Percentiles rank a stretch among this genome's conserved stretches.
Evolutionary conservation across 257 asterid species (phyloP).

Genomic region (Fraxinus pennsylvanica): DNA sequence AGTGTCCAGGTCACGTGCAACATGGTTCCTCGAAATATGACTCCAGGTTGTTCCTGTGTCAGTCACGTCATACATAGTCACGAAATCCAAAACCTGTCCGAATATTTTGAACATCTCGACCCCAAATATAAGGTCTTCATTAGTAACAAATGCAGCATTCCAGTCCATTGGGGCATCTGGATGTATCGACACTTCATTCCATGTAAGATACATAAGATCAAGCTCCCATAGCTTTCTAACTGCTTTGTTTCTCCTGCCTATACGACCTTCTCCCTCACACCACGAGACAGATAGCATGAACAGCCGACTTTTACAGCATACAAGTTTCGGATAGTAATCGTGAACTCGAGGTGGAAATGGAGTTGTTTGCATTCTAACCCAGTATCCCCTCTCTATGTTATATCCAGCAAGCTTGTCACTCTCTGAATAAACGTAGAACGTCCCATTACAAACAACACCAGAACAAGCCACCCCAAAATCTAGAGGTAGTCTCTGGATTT

Average conservation of each 20-base stretch:
- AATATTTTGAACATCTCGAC: slow-evolving; percentile 95
- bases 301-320: slow-evolving; percentile 60
- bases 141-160: slow-evolving; percentile 88
- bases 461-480: slow-evolving; percentile 86
- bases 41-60: slow-evolving; percentile 51
- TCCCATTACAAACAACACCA: slow-evolving; percentile 66
- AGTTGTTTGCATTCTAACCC: slow-evolving; percentile 67
- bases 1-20: slow-evolving; percentile 75
- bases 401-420: slow-evolving; percentile 68
- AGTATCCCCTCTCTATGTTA: slow-evolving; percentile 77
- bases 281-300: slow-evolving; percentile 87
- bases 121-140: slow-evolving; percentile 61
- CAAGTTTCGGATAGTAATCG: slow-evolving; percentile 79
- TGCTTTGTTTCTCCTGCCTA: slow-evolving; percentile 94
- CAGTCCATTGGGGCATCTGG: slow-evolving; percentile 99
- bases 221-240: slow-evolving; percentile 97
- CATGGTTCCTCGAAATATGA: slow-evolving; percentile 73
- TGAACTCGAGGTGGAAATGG: slow-evolving; percentile 79
- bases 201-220: slow-evolving; percentile 49
- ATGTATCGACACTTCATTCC: slow-evolving; percentile 70
- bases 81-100: slow-evolving; percentile 90
- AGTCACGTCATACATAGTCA: slow-evolving; percentile 60
- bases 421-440: slow-evolving; percentile 84
- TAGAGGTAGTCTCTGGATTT: slow-evolving; percentile 74
- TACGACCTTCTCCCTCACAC: slow-evolving; percentile 97